phyloP scores from a whole-genome alignment of 345 rosid genomes.

The Schrenkiella parvula region DNA sequence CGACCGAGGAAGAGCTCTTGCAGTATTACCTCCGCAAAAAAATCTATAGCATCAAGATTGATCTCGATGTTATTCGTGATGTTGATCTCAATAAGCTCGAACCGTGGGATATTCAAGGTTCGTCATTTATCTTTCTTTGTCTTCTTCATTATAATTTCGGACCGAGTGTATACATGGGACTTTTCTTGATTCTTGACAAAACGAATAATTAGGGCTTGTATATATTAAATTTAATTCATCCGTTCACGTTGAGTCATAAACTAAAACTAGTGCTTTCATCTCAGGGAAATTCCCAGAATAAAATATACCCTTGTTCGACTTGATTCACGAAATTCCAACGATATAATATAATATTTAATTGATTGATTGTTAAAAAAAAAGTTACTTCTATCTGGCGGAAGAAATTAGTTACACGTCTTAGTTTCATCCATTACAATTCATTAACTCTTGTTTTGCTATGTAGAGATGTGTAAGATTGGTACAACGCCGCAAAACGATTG shows the following conservation, averaged over 20 bases:
- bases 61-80: constrained; percentile 88
- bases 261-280: not conserved
- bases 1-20: constrained; percentile 90
- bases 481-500: constrained; percentile 40
- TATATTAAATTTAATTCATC: not conserved
- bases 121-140: not conserved
- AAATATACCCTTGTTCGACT: not conserved
- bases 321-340: not conserved
- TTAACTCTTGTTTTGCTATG: not conserved
- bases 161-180: not conserved
- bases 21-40: constrained; percentile 85
- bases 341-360: not conserved
- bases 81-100: constrained; percentile 94
- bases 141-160: not conserved
- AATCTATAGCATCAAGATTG: constrained; percentile 76
- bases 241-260: not conserved
- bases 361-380: not conserved
- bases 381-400: not conserved
- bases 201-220: not conserved
- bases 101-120: constrained; percentile 98
- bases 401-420: not conserved
- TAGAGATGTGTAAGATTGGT: constrained; percentile 73
- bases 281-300: not conserved
- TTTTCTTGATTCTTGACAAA: not conserved
- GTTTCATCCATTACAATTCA: not conserved